These are phyloP conservation scores for Eutrema yunnanense DNA, from an alignment of 345 rosid genomes.

Conservation along the genomic window DNA sequence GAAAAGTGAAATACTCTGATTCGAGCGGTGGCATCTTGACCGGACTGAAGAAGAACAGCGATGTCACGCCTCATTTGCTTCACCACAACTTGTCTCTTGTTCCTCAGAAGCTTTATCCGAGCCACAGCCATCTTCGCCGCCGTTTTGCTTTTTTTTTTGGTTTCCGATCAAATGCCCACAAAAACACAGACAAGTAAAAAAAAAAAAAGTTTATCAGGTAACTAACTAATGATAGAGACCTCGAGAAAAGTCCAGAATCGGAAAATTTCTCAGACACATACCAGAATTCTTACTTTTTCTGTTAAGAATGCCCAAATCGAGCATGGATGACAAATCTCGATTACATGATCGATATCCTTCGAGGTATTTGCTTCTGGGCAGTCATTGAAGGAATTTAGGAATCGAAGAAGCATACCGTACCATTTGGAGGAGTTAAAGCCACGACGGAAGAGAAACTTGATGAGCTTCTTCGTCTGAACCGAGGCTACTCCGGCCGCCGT, in stretches of 20 bases:
- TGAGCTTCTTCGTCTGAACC: slow-evolving; percentile 50
- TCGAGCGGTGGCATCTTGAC: slow-evolving; percentile 96
- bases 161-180: background rate
- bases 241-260: background rate
- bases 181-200: background rate
- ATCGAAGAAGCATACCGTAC: slow-evolving; percentile 29
- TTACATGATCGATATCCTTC: background rate
- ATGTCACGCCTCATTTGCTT: slow-evolving; percentile 93
- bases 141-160: slow-evolving; percentile 52
- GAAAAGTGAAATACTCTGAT: slow-evolving; percentile 50
- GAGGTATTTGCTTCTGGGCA: background rate
- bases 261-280: background rate
- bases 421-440: slow-evolving; percentile 83
- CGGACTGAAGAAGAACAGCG: slow-evolving; percentile 81
- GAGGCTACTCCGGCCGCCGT: slow-evolving; percentile 44
- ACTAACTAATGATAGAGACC: background rate
- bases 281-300: background rate
- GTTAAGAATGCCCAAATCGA: background rate
- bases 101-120: slow-evolving; percentile 82
- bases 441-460: slow-evolving; percentile 63
- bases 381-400: background rate
- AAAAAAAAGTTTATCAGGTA: background rate
- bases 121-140: slow-evolving; percentile 98
- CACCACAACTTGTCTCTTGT: slow-evolving; percentile 81
- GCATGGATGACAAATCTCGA: background rate